Conservation (phyloP, 2,329 filamentous ascomycete species). For the Phialophora verrucosa region DNA sequence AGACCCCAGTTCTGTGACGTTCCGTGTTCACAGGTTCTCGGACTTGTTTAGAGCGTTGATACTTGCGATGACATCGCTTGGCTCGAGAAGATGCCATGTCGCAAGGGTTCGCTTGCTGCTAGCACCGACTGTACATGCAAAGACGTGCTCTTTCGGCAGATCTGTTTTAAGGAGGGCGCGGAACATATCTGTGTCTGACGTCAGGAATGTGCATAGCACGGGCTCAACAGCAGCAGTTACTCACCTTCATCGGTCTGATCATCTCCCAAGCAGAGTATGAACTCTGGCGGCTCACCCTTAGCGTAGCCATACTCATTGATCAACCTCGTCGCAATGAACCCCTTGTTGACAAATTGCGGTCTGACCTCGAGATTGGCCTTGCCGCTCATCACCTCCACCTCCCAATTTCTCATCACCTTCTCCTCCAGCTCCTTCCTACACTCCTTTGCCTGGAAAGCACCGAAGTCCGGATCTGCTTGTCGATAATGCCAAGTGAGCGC, state of each 20-base stretch:
- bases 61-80: conserved; percentile 79
- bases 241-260: conserved; percentile 97
- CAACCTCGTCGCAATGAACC: conserved; percentile 86
- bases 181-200: conserved; percentile 70
- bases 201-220: conserved; percentile 48
- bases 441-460: conserved; percentile 76
- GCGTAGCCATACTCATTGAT: conserved; percentile 71
- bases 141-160: conserved; percentile 71
- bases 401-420: conserved; percentile 77
- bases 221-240: conserved; percentile 85
- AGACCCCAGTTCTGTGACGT: background rate
- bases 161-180: conserved; percentile 70
- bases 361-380: conserved; percentile 97
- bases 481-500: conserved; percentile 98
- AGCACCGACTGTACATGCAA: conserved; percentile 88
- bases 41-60: conserved; percentile 43
- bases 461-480: conserved; percentile 83
- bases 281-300: conserved; percentile 70
- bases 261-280: conserved; percentile 89
- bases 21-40: conserved; percentile 25
- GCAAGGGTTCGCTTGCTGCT: conserved; percentile 92
- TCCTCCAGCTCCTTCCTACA: conserved; percentile 81
- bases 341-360: conserved; percentile 98
- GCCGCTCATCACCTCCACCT: conserved; percentile 94
- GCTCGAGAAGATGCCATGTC: conserved; percentile 86